Conservation (phyloP, 768 basidiomycete genomes). For the Pleurotus djamor region DNA sequence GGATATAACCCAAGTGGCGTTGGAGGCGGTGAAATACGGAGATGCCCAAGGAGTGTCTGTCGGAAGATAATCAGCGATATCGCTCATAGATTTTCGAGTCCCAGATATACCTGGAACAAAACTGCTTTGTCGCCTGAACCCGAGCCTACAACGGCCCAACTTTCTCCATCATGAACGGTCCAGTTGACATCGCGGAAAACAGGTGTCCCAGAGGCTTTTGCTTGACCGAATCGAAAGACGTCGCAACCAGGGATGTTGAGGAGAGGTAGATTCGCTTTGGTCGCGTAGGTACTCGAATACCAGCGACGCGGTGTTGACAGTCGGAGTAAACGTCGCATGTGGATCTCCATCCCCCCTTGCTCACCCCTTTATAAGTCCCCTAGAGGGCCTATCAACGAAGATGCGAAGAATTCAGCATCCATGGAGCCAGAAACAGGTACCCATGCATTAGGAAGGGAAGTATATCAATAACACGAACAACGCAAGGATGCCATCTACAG, state of each 20-base stretch:
- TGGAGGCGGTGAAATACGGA: constrained; percentile 63
- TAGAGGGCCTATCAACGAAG: no score
- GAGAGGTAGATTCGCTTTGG: no score
- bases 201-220: constrained; percentile 36
- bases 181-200: constrained; percentile 55
- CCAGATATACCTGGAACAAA: constrained; percentile 57
- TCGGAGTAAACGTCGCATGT: no score
- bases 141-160: constrained; percentile 75
- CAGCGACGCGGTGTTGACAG: no score
- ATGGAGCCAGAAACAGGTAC: no score
- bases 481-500: no score
- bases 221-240: constrained; percentile 59
- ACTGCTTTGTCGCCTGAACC: constrained; percentile 60
- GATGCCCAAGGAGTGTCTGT: constrained; percentile 69
- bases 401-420: no score
- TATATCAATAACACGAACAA: no score
- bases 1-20: constrained; percentile 77
- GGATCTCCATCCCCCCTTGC: no score
- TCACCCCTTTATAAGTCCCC: no score
- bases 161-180: constrained; percentile 59
- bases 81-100: not conserved
- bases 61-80: not conserved
- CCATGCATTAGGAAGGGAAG: no score
- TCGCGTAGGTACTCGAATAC: no score
- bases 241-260: constrained; percentile 33